phyloP scores from a whole-genome alignment of 169 alveolate genomes.

The Toxoplasma gondii region DNA sequence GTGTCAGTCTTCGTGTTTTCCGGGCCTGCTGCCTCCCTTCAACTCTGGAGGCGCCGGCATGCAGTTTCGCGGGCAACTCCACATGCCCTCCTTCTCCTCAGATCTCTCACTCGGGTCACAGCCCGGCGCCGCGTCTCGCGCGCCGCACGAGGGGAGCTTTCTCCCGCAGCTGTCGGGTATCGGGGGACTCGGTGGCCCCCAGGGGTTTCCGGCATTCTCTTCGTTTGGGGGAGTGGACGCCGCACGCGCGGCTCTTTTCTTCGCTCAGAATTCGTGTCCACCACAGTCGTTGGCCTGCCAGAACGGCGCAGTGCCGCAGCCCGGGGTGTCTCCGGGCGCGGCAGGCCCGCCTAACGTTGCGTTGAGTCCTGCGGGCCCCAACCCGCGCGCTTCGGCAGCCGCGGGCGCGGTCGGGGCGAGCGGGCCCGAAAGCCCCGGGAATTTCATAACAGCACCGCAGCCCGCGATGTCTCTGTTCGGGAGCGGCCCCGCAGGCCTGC shows the following conservation, averaged over 20 bases:
- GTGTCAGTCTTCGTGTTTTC: background rate
- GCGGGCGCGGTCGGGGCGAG: background rate
- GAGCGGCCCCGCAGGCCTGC: background rate
- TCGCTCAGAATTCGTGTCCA: background rate
- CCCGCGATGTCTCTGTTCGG: background rate
- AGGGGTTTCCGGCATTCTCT: background rate
- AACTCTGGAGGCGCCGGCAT: background rate
- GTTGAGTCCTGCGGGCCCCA: background rate
- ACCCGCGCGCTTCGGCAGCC: background rate
- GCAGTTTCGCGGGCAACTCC: background rate
- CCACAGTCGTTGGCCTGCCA: background rate
- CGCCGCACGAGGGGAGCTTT: background rate
- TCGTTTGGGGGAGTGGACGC: background rate
- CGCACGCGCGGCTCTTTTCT: background rate
- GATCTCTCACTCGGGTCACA: background rate
- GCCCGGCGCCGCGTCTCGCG: background rate
- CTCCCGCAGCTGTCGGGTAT: background rate
- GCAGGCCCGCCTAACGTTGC: background rate
- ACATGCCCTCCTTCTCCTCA: background rate
- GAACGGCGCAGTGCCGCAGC: background rate
- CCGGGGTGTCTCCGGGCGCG: background rate
- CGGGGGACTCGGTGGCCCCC: background rate
- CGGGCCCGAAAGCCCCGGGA: background rate
- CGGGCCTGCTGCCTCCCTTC: background rate
- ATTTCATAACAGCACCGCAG: background rate